Evolutionary conservation across 1,139 yeast species (phyloP).

Genomic region (Diutina siamensis): DNA sequence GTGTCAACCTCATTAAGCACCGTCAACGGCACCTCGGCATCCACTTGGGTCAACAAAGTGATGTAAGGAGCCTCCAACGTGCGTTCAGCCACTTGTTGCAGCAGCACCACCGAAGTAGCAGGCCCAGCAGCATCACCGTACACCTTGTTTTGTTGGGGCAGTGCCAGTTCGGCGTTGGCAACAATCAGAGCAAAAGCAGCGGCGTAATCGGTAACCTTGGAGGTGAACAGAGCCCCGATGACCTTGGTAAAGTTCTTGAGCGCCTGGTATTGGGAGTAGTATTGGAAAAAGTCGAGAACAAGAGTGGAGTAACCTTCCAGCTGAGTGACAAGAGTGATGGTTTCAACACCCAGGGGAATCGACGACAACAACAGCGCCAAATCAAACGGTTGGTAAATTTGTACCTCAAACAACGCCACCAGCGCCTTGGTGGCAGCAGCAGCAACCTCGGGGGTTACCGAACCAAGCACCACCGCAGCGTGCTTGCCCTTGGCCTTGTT

Average conservation of each 20-base stretch:
- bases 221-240: conserved; percentile 50
- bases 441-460: conserved; percentile 33
- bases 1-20: conserved; percentile 43
- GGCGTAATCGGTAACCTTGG: conserved; percentile 18
- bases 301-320: conserved; percentile 45
- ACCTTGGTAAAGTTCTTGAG: conserved; percentile 38
- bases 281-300: conserved; percentile 64
- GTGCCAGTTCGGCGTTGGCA: conserved; percentile 11
- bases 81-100: conserved; percentile 9
- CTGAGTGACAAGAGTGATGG: conserved; percentile 59
- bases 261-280: conserved; percentile 36
- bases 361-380: conserved; percentile 35
- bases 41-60: conserved; percentile 62
- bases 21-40: conserved; percentile 34
- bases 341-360: conserved; percentile 45
- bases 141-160: conserved; percentile 53
- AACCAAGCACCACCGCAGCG: conserved; percentile 53
- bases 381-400: conserved; percentile 64
- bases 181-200: not conserved
- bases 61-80: conserved; percentile 65
- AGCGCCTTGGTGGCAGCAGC: conserved; percentile 29
- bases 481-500: conserved; percentile 15
- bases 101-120: conserved; percentile 21
- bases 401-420: conserved; percentile 44
- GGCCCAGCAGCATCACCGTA: conserved; percentile 34